Base-by-base conservation (phyloP, 345 rosid species). In the Anastatica hierochuntica region DNA sequence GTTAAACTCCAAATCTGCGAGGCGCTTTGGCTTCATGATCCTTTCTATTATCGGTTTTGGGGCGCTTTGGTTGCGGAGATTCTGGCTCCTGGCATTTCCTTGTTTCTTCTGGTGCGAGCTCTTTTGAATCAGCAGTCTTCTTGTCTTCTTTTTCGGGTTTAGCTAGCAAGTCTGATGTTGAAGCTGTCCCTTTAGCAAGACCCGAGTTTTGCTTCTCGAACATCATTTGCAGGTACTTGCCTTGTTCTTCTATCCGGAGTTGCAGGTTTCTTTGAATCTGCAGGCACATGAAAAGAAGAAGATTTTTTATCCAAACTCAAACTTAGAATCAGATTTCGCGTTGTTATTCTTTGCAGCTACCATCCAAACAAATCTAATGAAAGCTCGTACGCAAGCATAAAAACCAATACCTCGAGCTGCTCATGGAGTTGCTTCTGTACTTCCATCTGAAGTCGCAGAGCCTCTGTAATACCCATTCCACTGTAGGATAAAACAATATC, bases 241-340 rank as follows among this genome's bases (percentile, higher is more conserved):
- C 98, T 72, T 90, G 95, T 73, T 90, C 98, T 77, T 90, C 98
- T 70, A 90, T 84, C 7, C 84, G 83, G 62, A 90, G 72, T 77
- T 90, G 98, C 56, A 90, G 71, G 62, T 77, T 90, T 68, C 96
- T 79, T 77, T 86, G 94, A 50, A 90, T 86, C 96, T 86, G 82
- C 42, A 31, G 53, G 34, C 36, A 64, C 11, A 24, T 18, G 30
- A 49, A 35, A 40, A 49, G 29, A 51, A 56, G 13, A 41, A n/a
- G n/a, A 29, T 47, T 7, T 36, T 14, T 19, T 0, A 54, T 29
- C 49, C n/a, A 21, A 38, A 27, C 29, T 64, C 24, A 14, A 1
- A 40, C 17, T 27, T 4, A n/a, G n/a, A n/a, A n/a, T n/a, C n/a
- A n/a, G n/a, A n/a, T n/a, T n/a, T n/a, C n/a, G n/a, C n/a, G n/a